Base-by-base conservation (phyloP, 2,329 filamentous ascomycete species). In the Emydomyces testavorans region DNA sequence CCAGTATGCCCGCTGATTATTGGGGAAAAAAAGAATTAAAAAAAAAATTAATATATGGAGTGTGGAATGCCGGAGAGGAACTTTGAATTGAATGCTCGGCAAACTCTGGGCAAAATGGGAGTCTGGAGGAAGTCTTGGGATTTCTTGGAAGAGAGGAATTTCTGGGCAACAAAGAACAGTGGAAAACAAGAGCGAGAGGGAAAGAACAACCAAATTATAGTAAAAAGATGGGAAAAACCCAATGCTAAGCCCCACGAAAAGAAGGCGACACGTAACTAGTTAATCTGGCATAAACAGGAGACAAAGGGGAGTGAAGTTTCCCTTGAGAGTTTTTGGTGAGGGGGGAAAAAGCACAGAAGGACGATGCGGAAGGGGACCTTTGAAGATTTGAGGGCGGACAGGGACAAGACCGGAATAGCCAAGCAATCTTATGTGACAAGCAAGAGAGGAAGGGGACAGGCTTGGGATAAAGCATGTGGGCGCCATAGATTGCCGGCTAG, bases 401-500 rank as follows among this genome's bases (percentile, higher is more conserved):
- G 50, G 49, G 52, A 47, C 49, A 50, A 48, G 48, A 48, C 43
- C 35, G 48, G 48, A 47, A 36, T 20, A 34, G 51, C 51, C 51
- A 53, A 50, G 48, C 48, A 16, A 44, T 43, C 26, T 10, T 10
- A 8, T n/a, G 8, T 8, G 10, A 10, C 10, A 3, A 11, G 16
- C 15, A 4, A 24, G n/a, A n/a, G 10, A 24, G 26, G 21, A 21
- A 31, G 18, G 31, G 31, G 23, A 24, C 6, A n/a, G 21, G 24
- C 34, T n/a, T 28, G 32, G 34, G 24, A 13, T 26, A 21, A 37
- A 16, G n/a, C 36, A 18, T 37, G 15, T n/a, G n/a, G n/a, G n/a
- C n/a, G n/a, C n/a, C n/a, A n/a, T n/a, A n/a, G n/a, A 32, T 16
- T 20, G 18, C 16, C 40, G 35, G 45, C 45, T 41, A 34, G 24